phyloP scores from a whole-genome alignment of 1,139 yeast species.

The Spathaspora sp. region DNA sequence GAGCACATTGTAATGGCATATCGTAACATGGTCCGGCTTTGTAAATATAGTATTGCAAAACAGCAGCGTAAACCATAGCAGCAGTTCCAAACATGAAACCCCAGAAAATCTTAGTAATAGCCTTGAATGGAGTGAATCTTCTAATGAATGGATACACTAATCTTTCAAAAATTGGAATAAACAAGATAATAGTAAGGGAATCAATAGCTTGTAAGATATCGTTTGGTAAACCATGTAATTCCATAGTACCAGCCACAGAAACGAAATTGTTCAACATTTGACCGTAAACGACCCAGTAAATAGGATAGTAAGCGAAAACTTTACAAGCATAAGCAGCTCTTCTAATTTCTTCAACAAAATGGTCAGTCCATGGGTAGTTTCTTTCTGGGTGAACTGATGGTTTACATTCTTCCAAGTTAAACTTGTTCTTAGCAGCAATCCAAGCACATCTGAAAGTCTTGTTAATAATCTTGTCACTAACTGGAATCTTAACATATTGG shows the following conservation, averaged over 20 bases:
- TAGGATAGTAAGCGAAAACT: conserved; percentile 60
- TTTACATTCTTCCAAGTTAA: conserved; percentile 53
- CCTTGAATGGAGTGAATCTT: conserved; percentile 56
- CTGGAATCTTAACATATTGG: conserved; percentile 58
- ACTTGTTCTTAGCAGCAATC: conserved; percentile 48
- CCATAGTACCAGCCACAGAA: conserved; percentile 66
- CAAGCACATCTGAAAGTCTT: conserved; percentile 51
- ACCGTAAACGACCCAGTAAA: conserved; percentile 68
- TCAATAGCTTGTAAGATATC: conserved; percentile 65
- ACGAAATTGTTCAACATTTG: conserved; percentile 67
- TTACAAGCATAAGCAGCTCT: conserved; percentile 62
- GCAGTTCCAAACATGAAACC: conserved; percentile 74
- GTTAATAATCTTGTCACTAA: conserved; percentile 61
- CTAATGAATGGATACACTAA: conserved; percentile 56
- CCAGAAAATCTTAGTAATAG: conserved; percentile 69
- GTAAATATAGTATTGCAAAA: conserved; percentile 74
- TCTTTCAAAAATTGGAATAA: conserved; percentile 60
- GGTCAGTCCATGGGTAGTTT: conserved; percentile 56
- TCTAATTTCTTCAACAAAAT: conserved; percentile 61
- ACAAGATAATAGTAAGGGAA: conserved; percentile 59
- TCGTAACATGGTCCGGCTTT: conserved; percentile 76
- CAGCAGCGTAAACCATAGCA: conserved; percentile 80
- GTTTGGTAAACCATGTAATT: conserved; percentile 62
- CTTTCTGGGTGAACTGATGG: conserved; percentile 49
- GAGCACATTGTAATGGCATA: conserved; percentile 43